A percentile compares a stretch with the other conserved stretches of the same genome.
These are phyloP conservation scores for Chalciporus pseudorubinellus DNA, from an alignment of 768 basidiomycete genomes.

Conservation along the genomic window DNA sequence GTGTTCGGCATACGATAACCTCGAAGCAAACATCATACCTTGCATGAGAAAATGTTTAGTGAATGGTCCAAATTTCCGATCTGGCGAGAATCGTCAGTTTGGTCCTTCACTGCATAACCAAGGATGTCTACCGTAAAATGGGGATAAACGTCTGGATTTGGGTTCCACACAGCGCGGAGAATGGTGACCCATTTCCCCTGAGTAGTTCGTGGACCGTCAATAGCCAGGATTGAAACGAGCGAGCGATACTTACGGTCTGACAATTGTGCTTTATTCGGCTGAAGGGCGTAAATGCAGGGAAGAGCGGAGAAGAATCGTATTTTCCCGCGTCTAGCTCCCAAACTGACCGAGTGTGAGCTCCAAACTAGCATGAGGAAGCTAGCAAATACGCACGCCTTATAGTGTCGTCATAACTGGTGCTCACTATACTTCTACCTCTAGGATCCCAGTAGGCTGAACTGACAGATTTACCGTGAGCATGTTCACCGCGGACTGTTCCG, in stretches of 20 bases:
- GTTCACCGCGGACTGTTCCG: slow-evolving; percentile 59
- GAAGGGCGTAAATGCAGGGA: slow-evolving; percentile 65
- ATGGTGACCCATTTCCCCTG: slow-evolving; percentile 84
- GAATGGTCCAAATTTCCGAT: slow-evolving; percentile 80
- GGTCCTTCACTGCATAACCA: neutral
- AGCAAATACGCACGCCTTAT: slow-evolving; percentile 53
- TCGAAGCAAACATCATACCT: slow-evolving; percentile 38
- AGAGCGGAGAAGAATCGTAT: slow-evolving; percentile 46
- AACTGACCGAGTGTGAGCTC: slow-evolving; percentile 43
- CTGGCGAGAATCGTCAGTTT: slow-evolving; percentile 32
- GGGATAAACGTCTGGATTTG: slow-evolving; percentile 76
- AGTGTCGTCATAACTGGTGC: slow-evolving; percentile 82
- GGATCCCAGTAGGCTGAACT: slow-evolving; percentile 89
- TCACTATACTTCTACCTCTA: slow-evolving; percentile 72
- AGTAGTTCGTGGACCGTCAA: slow-evolving; percentile 1
- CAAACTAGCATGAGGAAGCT: neutral
- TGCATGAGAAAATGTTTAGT: slow-evolving; percentile 70
- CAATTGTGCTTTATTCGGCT: slow-evolving; percentile 67
- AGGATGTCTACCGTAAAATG: slow-evolving; percentile 64
- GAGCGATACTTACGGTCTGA: slow-evolving; percentile 60
- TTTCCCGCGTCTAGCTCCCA: slow-evolving; percentile 66
- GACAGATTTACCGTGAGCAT: slow-evolving; percentile 70
- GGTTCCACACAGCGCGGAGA: slow-evolving; percentile 73
- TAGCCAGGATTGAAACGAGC: neutral
- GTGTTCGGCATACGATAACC: neutral